phyloP scores from a whole-genome alignment of 805 yeast species.

The Cyberlindnera maclurae region DNA sequence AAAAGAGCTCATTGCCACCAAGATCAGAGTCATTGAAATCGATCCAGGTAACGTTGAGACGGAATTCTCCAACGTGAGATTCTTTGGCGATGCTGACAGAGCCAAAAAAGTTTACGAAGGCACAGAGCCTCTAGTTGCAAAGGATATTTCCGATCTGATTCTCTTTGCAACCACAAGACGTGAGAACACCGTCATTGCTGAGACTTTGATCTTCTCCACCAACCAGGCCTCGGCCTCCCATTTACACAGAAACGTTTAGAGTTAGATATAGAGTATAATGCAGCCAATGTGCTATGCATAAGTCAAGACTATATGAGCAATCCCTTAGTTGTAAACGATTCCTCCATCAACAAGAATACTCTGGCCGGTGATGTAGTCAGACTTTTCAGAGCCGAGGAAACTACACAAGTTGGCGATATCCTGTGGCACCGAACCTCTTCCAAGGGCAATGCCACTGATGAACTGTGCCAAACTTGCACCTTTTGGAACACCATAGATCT shows the following conservation, averaged over 20 bases:
- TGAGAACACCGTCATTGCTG: constrained; percentile 57
- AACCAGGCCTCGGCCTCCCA: constrained; percentile 67
- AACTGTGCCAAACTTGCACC: constrained; percentile 23
- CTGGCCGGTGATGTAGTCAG: constrained; percentile 32
- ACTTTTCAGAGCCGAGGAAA: constrained; percentile 30
- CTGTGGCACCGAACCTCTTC: constrained; percentile 29
- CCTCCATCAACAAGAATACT: constrained; percentile 33
- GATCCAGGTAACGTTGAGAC: constrained; percentile 70
- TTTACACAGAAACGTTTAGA: constrained; percentile 36
- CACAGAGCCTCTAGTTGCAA: constrained; percentile 49
- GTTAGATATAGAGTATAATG: not conserved
- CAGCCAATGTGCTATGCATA: not conserved
- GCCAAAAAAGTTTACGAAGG: constrained; percentile 54
- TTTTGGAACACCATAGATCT: constrained; percentile 21
- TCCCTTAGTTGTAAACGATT: constrained; percentile 16
- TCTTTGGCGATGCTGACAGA: constrained; percentile 45
- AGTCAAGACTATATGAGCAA: not conserved
- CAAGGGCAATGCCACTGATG: constrained; percentile 26
- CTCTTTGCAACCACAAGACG: constrained; percentile 50
- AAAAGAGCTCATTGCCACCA: constrained; percentile 66
- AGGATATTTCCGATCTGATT: constrained; percentile 32
- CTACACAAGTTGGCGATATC: constrained; percentile 31
- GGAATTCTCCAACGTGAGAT: constrained; percentile 55
- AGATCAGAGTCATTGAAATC: constrained; percentile 55
- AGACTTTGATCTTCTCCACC: constrained; percentile 74